These are phyloP conservation scores for Starmera pachycereana DNA, from an alignment of 805 yeast species.

Conservation along the genomic window DNA sequence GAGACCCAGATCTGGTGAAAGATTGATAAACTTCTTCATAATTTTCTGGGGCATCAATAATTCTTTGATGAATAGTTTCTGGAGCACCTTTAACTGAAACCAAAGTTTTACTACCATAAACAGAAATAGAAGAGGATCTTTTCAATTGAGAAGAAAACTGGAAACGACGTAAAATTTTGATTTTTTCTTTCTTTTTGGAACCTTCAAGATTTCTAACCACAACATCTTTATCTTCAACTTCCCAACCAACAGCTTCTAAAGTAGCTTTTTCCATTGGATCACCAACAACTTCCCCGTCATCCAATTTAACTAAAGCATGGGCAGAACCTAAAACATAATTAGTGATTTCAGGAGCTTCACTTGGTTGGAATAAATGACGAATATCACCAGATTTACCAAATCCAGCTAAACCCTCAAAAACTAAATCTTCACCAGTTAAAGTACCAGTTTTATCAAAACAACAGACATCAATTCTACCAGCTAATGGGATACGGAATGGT, in stretches of 20 bases:
- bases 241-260: slow-evolving; percentile 79
- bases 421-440: slow-evolving; percentile 91
- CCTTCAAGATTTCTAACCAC: slow-evolving; percentile 34
- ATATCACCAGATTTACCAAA: slow-evolving; percentile 34
- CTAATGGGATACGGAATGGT: slow-evolving; percentile 95
- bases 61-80: slow-evolving; percentile 80
- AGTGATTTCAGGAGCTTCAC: slow-evolving; percentile 62
- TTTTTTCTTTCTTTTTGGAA: slow-evolving; percentile 29
- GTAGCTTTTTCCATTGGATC: slow-evolving; percentile 99
- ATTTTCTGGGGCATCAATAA: slow-evolving; percentile 56
- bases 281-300: slow-evolving; percentile 96
- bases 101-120: slow-evolving; percentile 43
- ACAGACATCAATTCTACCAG: slow-evolving; percentile 96
- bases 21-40: slow-evolving; percentile 83
- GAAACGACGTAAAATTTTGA: slow-evolving; percentile 82
- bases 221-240: slow-evolving; percentile 64
- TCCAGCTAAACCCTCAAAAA: slow-evolving; percentile 94
- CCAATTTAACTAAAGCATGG: slow-evolving; percentile 88
- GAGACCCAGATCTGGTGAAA: slow-evolving; percentile 90
- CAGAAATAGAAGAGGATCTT: slow-evolving; percentile 83
- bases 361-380: slow-evolving; percentile 40
- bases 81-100: slow-evolving; percentile 98
- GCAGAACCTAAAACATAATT: slow-evolving; percentile 81
- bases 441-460: slow-evolving; percentile 99
- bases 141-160: slow-evolving; percentile 94